A percentile compares a stretch with the other conserved stretches of the same genome.
These are phyloP conservation scores for Annulohypoxylon maeteangense DNA, from an alignment of 495 filamentous ascomycete species.

Conservation along the genomic window DNA sequence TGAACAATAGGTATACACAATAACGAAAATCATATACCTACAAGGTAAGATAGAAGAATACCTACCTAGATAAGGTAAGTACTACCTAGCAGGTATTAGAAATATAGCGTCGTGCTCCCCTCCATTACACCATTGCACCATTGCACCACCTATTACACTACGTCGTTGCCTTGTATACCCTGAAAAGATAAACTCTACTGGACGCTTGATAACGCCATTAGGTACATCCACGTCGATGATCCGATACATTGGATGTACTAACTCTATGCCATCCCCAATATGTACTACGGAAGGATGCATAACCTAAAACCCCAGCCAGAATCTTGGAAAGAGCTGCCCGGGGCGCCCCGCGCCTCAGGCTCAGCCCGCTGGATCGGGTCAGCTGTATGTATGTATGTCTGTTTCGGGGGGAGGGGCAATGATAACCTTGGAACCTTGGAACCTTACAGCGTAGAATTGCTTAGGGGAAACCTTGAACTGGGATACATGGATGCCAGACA, in stretches of 20 bases:
- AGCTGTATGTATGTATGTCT: background rate
- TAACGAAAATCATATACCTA: background rate
- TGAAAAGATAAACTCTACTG: background rate
- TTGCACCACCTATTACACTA: background rate
- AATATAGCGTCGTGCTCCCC: background rate
- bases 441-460: too few species aligned
- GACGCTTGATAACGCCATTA: background rate
- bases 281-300: constrained; percentile 35
- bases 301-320: constrained; percentile 39
- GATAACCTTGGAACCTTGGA: background rate
- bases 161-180: background rate
- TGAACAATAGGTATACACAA: background rate
- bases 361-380: constrained; percentile 34
- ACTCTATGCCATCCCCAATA: background rate
- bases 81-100: too few species aligned
- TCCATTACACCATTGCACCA: too few species aligned
- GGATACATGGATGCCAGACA: background rate
- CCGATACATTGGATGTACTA: constrained; percentile 7
- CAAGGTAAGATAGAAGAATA: background rate
- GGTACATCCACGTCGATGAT: background rate
- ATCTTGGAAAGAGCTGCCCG: constrained; percentile 16
- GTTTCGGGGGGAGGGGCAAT: background rate
- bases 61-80: background rate
- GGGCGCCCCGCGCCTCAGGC: constrained; percentile 34
- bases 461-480: background rate